Conservation (phyloP, 371 early-diverging fungal genomes). For the Mycotypha africana region DNA sequence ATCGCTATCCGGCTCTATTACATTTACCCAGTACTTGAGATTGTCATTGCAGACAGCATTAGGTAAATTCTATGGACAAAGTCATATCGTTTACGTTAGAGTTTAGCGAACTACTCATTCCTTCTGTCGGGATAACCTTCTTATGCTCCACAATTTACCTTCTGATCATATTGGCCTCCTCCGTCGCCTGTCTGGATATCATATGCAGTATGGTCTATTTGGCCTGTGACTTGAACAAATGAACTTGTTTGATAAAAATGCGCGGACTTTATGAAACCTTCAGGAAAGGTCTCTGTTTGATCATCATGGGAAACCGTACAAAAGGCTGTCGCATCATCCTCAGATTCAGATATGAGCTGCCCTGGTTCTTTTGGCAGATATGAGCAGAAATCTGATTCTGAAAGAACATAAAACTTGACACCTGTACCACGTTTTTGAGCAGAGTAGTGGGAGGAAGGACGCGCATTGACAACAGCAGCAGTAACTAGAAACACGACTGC, state of each 20-base stretch:
- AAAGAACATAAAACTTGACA: no score
- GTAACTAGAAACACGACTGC: no score
- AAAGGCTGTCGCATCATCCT: slow-evolving; percentile 36
- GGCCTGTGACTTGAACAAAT: slow-evolving; percentile 47
- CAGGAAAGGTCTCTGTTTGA: slow-evolving; percentile 18
- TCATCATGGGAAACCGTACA: slow-evolving; percentile 27
- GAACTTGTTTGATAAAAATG: slow-evolving; percentile 27
- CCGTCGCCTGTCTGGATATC: slow-evolving; percentile 23
- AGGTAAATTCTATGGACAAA: no score
- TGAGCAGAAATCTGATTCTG: slow-evolving; percentile 40
- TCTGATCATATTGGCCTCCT: slow-evolving; percentile 46
- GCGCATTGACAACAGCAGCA: no score
- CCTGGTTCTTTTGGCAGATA: slow-evolving; percentile 43
- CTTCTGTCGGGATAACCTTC: slow-evolving; percentile 34
- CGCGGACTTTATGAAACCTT: slow-evolving; percentile 34
- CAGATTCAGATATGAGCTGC: slow-evolving; percentile 28
- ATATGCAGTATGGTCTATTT: slow-evolving; percentile 30
- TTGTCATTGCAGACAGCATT: no score
- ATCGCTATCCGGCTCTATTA: slow-evolving; percentile 38
- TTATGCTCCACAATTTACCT: slow-evolving; percentile 28
- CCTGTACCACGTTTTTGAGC: no score
- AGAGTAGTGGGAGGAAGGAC: no score
- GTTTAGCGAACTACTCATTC: no score
- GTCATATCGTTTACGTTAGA: no score
- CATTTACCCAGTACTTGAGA: slow-evolving; percentile 42